Base-by-base conservation (phyloP, 768 basidiomycete species). In the Boletus reticuloceps region DNA sequence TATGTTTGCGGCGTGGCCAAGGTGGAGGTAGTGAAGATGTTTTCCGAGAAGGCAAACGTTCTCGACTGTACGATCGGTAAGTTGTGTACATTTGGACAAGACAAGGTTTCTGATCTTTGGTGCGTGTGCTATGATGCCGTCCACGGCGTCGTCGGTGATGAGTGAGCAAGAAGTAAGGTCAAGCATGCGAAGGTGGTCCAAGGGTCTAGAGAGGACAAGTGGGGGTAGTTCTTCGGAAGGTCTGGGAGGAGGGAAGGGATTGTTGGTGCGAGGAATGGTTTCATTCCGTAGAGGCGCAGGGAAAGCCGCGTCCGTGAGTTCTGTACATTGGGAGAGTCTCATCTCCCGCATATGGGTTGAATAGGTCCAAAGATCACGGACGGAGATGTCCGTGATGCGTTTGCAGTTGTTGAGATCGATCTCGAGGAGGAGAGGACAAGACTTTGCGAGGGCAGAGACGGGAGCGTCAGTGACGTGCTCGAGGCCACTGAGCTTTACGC, bases 1-100 rank as follows among this genome's bases (percentile, higher is more conserved):
- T 58, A 98, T 94, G 62, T 85, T 86, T 60, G 77, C 77, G 8
- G 92, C 90, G 75, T 99, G 96, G 8, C 94, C 97, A 39, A 98
- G 80, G 70, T 99, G 97, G 34, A 99, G 81, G 68, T 96, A 93
- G 69, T 98, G 97, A 34, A 99, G 70, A 68, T 94, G 84, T 68
- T 89, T 88, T n/a, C 95, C 95, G 17, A 99, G 79, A 65, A 78
- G 79, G 69, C 91, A 91, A 34, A 98, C 90, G 55, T 82, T 88
- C 61, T 89, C 86, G 37, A 98, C 83, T 2, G 89, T 81, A 54
- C 80, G 81, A 73, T 96, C 92, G 8, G 93, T 92, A 64, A 97
- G 75, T 42, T 82, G 69, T 11, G 72, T 68, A 67, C 94, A 97
- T 69, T 95, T 96, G 42, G 93, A 91, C 44, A 97, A 72, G 42